Conservation (phyloP, 2,329 filamentous ascomycete species). For the Calonectria ilicicola region DNA sequence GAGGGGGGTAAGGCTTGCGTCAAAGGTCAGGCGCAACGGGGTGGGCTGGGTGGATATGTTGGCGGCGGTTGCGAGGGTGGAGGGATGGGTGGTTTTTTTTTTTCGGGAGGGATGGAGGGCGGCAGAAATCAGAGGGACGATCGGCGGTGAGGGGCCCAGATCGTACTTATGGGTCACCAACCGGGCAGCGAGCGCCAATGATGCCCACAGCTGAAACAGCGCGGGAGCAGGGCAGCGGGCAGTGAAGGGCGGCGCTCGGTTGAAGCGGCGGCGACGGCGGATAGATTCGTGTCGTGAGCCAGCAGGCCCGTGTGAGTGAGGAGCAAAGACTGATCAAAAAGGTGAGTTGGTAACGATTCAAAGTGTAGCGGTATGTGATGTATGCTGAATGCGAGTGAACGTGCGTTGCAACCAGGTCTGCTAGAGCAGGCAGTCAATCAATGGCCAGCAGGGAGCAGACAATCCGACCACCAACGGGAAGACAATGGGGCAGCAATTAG, state of each 20-base stretch:
- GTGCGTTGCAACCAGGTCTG: neutral
- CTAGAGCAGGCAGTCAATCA: constrained; percentile 4
- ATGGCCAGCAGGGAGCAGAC: constrained; percentile 8
- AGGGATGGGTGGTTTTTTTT: constrained; percentile 17
- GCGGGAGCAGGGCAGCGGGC: constrained; percentile 5
- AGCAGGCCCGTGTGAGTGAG: constrained; percentile 9
- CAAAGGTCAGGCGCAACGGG: constrained; percentile 42
- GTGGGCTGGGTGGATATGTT: constrained; percentile 22
- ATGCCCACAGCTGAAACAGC: constrained; percentile 26
- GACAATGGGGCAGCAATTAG: constrained; percentile 27
- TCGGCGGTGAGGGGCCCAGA: constrained; percentile 46
- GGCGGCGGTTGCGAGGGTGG: constrained; percentile 21
- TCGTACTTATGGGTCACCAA: constrained; percentile 39
- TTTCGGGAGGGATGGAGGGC: constrained; percentile 35
- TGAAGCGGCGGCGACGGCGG: constrained; percentile 6
- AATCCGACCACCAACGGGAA: constrained; percentile 31
- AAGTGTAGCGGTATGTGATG: neutral
- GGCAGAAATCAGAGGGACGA: constrained; percentile 41
- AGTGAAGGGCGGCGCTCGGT: constrained; percentile 22
- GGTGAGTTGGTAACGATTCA: constrained; percentile 1
- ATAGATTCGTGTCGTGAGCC: neutral
- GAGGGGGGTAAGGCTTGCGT: constrained; percentile 42
- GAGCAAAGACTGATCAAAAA: neutral
- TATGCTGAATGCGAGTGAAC: constrained; percentile 4
- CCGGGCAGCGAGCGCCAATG: constrained; percentile 22